Percentiles rank a stretch among this genome's conserved stretches.
phyloP scores from a whole-genome alignment of 1,284 basidiomycete genomes.

The Apiotrichum gamsii region DNA sequence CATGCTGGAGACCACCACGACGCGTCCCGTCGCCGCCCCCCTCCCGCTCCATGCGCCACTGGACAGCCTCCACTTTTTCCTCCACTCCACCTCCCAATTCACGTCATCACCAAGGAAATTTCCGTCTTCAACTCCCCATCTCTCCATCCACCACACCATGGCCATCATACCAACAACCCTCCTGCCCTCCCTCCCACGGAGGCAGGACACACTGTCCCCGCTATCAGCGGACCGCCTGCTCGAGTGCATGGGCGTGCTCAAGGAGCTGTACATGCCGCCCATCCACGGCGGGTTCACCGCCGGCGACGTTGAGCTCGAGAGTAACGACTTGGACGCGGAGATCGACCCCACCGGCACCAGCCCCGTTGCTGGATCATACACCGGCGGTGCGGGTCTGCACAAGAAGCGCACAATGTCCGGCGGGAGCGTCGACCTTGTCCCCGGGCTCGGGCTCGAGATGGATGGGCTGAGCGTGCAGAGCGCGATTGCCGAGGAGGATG shows the following conservation, averaged over 20 bases:
- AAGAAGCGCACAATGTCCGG: constrained; percentile 18
- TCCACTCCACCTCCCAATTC: no score
- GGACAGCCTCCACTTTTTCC: no score
- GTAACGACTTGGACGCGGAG: neutral
- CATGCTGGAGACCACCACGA: no score
- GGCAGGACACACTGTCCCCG: constrained; percentile 32
- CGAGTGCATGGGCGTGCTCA: constrained; percentile 30
- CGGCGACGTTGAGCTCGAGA: constrained; percentile 19
- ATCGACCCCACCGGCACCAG: no score
- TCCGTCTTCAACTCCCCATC: neutral
- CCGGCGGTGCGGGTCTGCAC: neutral
- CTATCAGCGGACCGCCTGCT: constrained; percentile 26
- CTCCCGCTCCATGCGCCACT: no score
- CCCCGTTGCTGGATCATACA: no score
- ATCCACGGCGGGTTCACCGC: constrained; percentile 41
- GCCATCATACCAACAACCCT: constrained; percentile 26
- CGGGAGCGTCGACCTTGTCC: constrained; percentile 20
- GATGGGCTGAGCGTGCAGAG: constrained; percentile 24
- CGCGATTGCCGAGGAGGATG: constrained; percentile 10
- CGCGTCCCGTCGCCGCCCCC: no score
- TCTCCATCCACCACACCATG: no score
- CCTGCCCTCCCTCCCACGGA: constrained; percentile 35
- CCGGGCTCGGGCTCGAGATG: constrained; percentile 24
- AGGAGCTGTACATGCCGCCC: constrained; percentile 39
- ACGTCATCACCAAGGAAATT: no score